These are phyloP conservation scores for Ogataea trehaloabstinens DNA, from an alignment of 805 yeast genomes.

Conservation along the genomic window DNA sequence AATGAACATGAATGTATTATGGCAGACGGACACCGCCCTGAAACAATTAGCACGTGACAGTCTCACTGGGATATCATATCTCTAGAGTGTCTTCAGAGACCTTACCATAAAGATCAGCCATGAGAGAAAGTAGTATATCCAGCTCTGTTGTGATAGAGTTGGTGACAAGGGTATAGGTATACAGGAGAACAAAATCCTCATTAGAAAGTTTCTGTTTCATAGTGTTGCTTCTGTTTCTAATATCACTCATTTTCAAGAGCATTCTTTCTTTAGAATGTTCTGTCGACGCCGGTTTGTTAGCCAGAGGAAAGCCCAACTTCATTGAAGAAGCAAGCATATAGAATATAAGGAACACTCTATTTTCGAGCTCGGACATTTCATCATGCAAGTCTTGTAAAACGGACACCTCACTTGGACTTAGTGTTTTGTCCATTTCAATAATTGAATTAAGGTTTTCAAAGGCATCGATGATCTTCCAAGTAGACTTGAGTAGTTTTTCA, in stretches of 20 bases:
- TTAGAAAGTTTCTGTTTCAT: conserved; percentile 42
- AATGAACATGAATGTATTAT: background rate
- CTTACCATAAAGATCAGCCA: conserved; percentile 62
- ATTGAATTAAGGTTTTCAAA: conserved; percentile 71
- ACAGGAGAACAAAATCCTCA: conserved; percentile 74
- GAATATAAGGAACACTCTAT: conserved; percentile 69
- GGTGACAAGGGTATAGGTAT: conserved; percentile 72
- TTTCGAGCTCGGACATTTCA: conserved; percentile 69
- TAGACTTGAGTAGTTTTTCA: conserved; percentile 47
- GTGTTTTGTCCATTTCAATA: conserved; percentile 57
- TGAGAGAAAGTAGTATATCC: conserved; percentile 50
- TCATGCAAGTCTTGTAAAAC: conserved; percentile 52
- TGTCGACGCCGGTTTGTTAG: conserved; percentile 73
- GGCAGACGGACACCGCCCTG: no score
- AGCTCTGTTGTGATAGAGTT: conserved; percentile 64
- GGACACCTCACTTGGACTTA: conserved; percentile 51
- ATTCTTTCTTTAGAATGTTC: conserved; percentile 71
- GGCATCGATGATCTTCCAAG: conserved; percentile 69
- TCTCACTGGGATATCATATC: conserved; percentile 31
- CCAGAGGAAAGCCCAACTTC: conserved; percentile 72
- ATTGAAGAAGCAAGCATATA: conserved; percentile 78
- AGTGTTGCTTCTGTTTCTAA: conserved; percentile 39
- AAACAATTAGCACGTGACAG: no score
- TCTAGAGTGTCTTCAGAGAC: conserved; percentile 62
- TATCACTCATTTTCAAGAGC: conserved; percentile 60